Percentiles rank a stretch among this genome's conserved stretches.
These are phyloP conservation scores for Geranium brycei DNA, from an alignment of 345 rosid genomes.

Conservation along the genomic window DNA sequence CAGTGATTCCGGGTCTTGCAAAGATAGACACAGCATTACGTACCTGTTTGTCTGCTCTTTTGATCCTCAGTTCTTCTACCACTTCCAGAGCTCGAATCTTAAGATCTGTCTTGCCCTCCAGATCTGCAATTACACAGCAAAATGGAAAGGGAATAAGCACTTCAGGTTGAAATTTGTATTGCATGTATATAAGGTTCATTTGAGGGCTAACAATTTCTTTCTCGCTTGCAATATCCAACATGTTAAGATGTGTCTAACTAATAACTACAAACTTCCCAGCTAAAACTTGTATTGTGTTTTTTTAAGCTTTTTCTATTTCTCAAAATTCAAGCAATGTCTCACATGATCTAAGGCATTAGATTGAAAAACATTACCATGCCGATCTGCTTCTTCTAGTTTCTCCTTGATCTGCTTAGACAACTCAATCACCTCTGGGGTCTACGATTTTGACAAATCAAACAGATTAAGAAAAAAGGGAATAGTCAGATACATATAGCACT, in stretches of 20 bases:
- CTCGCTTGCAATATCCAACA: too few relatives aligned
- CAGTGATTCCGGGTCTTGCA: too few relatives aligned
- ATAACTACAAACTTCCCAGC: too few relatives aligned
- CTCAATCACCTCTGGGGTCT: constrained; percentile 72
- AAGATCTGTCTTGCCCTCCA: constrained; percentile 84
- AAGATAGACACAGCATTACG: background rate
- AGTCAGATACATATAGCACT: background rate
- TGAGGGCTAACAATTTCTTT: too few relatives aligned
- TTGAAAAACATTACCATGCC: constrained; percentile 36
- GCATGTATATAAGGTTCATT: too few relatives aligned
- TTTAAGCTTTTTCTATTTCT: too few relatives aligned
- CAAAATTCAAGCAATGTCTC: too few relatives aligned
- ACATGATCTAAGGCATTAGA: too few relatives aligned
- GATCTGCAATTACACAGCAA: constrained; percentile 30
- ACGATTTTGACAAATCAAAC: constrained; percentile 14
- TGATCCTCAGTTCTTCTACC: constrained; percentile 79
- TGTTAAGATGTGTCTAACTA: too few relatives aligned
- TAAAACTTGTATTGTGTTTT: too few relatives aligned
- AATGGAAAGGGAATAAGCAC: too few relatives aligned
- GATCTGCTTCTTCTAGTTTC: constrained; percentile 88
- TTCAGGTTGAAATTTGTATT: too few relatives aligned
- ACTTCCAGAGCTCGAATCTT: constrained; percentile 86
- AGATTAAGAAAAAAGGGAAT: background rate
- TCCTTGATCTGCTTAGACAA: constrained; percentile 85
- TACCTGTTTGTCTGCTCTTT: constrained; percentile 96